These are phyloP conservation scores for Urochloa ruziziensis DNA, from an alignment of 176 grass and related monocot species.

Conservation along the genomic window DNA sequence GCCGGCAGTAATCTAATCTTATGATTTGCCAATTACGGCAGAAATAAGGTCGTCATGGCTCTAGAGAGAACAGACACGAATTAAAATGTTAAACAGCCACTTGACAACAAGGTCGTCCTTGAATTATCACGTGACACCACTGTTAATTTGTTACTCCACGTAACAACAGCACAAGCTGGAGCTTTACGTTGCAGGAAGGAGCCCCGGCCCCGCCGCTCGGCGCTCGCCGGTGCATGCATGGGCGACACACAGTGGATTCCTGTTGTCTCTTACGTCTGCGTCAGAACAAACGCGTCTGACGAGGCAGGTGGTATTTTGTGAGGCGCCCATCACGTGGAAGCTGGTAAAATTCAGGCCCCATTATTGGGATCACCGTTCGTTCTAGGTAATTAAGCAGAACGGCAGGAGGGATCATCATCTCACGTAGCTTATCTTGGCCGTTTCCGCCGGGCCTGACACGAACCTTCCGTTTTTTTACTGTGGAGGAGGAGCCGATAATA, in stretches of 20 bases:
- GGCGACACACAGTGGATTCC: constrained; percentile 20
- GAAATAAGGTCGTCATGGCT: background rate
- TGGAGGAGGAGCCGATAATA: background rate
- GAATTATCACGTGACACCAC: background rate
- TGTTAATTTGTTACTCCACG: background rate
- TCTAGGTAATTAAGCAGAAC: background rate
- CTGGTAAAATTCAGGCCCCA: background rate
- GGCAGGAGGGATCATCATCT: background rate
- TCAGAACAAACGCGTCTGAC: constrained; percentile 29
- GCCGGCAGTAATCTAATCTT: too few species aligned
- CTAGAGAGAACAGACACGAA: background rate
- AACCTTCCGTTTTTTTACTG: constrained; percentile 11
- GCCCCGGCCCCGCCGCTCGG: background rate
- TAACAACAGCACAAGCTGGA: background rate
- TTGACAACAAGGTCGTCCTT: background rate
- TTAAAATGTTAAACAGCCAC: background rate
- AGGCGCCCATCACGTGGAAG: constrained; percentile 41
- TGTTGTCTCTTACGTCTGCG: constrained; percentile 12
- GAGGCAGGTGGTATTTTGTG: constrained; percentile 42
- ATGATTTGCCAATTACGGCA: background rate
- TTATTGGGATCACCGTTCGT: constrained; percentile 21
- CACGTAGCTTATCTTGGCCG: background rate
- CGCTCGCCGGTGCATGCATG: background rate
- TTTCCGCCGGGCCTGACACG: background rate
- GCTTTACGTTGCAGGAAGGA: constrained; percentile 7